These are phyloP conservation scores for Trichophyton simii DNA, from an alignment of 2,329 filamentous ascomycete species.

Conservation along the genomic window DNA sequence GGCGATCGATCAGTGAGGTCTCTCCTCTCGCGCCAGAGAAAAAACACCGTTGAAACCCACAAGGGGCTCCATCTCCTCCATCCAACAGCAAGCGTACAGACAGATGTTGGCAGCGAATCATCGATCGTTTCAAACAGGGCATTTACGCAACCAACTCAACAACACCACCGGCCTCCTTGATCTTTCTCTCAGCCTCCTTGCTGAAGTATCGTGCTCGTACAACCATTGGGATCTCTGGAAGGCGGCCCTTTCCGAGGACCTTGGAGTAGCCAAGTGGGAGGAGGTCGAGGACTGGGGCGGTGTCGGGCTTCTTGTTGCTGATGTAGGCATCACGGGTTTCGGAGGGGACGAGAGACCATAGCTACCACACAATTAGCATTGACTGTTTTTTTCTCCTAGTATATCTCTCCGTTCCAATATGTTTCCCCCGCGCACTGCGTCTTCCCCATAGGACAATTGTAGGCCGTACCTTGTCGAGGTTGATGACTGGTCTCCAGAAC, in stretches of 20 bases:
- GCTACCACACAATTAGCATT: constrained; percentile 39
- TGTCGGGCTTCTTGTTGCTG: constrained; percentile 62
- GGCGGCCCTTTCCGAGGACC: constrained; percentile 94
- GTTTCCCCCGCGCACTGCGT: not conserved
- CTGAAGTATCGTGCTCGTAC: constrained; percentile 92
- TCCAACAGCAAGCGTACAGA: not conserved
- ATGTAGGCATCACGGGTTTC: constrained; percentile 93
- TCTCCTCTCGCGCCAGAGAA: not conserved
- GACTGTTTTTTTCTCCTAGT: not conserved
- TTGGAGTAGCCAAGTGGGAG: constrained; percentile 96
- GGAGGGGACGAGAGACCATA: constrained; percentile 86
- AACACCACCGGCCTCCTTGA: constrained; percentile 92
- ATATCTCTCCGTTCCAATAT: not conserved
- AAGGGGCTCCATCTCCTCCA: not conserved
- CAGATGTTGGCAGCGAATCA: not conserved
- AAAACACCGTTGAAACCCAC: not conserved
- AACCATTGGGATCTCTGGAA: constrained; percentile 85
- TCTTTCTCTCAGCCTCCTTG: constrained; percentile 96
- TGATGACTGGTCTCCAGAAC: constrained; percentile 98
- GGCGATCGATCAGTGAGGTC: not conserved
- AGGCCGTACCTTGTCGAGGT: constrained; percentile 83
- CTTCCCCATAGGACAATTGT: not conserved
- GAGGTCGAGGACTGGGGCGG: constrained; percentile 94
- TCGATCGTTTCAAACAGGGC: not conserved
- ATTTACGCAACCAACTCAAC: constrained; percentile 84